These are phyloP conservation scores for Piloderma croceum DNA, from an alignment of 768 basidiomycete genomes.

Conservation along the genomic window DNA sequence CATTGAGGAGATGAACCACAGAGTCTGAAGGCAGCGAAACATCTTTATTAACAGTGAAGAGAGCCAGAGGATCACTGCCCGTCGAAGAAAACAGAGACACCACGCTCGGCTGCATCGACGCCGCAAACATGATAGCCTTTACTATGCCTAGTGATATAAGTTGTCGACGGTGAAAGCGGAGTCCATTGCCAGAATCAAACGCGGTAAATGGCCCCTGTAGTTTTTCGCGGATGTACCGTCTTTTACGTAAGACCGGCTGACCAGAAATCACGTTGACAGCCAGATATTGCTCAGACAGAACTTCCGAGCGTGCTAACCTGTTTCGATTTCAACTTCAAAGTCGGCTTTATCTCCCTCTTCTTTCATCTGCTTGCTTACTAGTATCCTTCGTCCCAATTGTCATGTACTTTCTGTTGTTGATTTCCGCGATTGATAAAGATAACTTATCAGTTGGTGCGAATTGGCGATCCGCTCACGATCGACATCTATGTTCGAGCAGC, in stretches of 20 bases:
- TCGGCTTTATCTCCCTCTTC: neutral
- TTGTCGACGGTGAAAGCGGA: neutral
- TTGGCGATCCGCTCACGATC: no score
- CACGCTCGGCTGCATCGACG: constrained; percentile 52
- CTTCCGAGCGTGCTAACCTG: neutral
- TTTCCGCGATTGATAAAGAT: no score
- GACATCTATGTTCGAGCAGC: no score
- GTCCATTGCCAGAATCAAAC: neutral
- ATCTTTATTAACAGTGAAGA: constrained; percentile 50
- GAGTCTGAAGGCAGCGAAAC: constrained; percentile 54
- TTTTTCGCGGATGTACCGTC: no score
- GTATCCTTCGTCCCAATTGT: neutral
- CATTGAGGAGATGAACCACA: constrained; percentile 57
- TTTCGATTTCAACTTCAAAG: neutral
- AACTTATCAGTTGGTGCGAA: no score
- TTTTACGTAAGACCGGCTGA: neutral
- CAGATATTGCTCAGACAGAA: neutral
- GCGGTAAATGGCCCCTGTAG: no score
- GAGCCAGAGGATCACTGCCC: constrained; percentile 50
- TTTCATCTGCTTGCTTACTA: neutral
- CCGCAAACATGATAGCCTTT: constrained; percentile 43
- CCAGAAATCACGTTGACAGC: neutral
- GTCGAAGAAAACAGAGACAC: constrained; percentile 78
- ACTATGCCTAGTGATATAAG: constrained; percentile 8
- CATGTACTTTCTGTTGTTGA: no score